Base-by-base conservation (phyloP, 208 protist genomes). In the Trypanosoma caninum region DNA sequence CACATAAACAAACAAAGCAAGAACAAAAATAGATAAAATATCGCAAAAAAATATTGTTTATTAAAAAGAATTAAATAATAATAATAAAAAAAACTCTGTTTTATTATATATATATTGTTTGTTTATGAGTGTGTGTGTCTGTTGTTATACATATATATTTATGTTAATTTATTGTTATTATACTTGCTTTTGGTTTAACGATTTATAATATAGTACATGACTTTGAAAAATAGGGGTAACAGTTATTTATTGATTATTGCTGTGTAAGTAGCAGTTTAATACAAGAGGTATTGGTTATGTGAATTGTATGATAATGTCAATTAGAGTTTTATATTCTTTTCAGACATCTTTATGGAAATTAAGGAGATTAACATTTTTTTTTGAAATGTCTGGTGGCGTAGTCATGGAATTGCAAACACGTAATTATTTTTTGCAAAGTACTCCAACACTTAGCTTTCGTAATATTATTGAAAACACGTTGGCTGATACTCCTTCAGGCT, bases 401-500 rank as follows among this genome's bases (percentile, higher is more conserved):
- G 28, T 2, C 9, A 44, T 52, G 22, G 22, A 38, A 2, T 33
- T 50, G 33, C 65, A 71, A 20, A 22, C 14, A 9, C 38, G 65
- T 14, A 45, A 38, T 40, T 65, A 59, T 53, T n/a, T 18, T 22
- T 11, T 64, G 18, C 27, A 41, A 33, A 41, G 28, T 22, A 46
- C 28, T 38, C 37, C 1, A 33, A 40, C 11, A 28, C 0, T 51
- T 18, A 53, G 33, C 1, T 80, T 81, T 45, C 80, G 84, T 23
- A 80, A 92, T 51, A 62, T 88, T 41, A 51, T 68, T 18, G 64
- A 77, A 38, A 84, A 92, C 50, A 87, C 85, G 1, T 59, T 91
- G 22, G 72, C 78, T 0, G 84, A 88, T 45, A 91, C 80, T 4
- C 80, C 78, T 0, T 86, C 80, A 2, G 84, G 80, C 27, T 91